Conservation (phyloP, 345 rosid species). For the Arabis hirsuta region DNA sequence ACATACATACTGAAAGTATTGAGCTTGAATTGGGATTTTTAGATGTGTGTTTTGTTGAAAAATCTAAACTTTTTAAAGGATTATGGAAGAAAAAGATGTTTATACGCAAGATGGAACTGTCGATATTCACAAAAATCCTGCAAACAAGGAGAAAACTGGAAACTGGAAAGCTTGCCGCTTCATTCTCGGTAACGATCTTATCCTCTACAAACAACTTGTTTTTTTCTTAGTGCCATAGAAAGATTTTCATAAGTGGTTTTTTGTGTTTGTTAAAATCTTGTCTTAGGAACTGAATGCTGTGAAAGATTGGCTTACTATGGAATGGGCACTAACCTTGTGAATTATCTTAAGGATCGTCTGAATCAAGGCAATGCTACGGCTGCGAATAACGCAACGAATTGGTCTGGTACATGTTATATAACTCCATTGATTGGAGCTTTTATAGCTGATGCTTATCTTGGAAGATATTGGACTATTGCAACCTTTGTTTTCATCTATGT, state of each 20-base stretch:
- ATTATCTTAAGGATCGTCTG: conserved; percentile 67
- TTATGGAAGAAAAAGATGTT: conserved; percentile 65
- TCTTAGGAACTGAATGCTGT: conserved; percentile 82
- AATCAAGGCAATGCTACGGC: conserved; percentile 78
- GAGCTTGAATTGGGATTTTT: not conserved
- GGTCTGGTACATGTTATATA: conserved; percentile 93
- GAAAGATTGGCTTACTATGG: conserved; percentile 99
- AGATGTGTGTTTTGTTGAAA: conserved; percentile 1
- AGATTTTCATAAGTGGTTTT: not conserved
- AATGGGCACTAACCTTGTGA: conserved; percentile 96
- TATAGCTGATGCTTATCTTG: conserved; percentile 90
- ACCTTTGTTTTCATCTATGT: conserved; percentile 72
- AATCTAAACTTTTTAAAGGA: conserved; percentile 1
- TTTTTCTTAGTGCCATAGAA: not conserved
- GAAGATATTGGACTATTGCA: conserved; percentile 91
- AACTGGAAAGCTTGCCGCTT: conserved; percentile 93
- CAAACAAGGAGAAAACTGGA: conserved; percentile 71
- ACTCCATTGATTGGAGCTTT: conserved; percentile 94
- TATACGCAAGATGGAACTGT: conserved; percentile 81
- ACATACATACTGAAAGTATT: not conserved
- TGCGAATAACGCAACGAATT: conserved; percentile 81
- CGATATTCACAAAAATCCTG: conserved; percentile 74
- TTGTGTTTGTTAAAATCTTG: not conserved
- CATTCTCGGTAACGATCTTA: conserved; percentile 65
- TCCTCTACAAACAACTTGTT: not conserved